phyloP scores from a whole-genome alignment of 345 rosid species.

The Pugionium dolabratum region DNA sequence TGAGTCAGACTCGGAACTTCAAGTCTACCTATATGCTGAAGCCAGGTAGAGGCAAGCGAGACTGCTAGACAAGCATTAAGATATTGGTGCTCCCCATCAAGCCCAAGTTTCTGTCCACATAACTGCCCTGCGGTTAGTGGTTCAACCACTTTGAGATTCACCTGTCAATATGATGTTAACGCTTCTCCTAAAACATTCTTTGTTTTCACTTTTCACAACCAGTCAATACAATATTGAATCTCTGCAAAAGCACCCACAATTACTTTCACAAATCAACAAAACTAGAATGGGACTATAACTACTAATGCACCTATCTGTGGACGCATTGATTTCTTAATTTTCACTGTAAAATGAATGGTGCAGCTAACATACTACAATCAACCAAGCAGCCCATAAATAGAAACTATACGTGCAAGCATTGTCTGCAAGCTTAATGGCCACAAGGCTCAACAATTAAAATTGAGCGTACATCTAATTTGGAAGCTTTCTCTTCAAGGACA shows the following conservation, averaged over 20 bases:
- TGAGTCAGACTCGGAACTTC: conserved; percentile 48
- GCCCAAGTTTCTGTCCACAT: conserved; percentile 75
- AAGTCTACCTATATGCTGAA: conserved; percentile 72
- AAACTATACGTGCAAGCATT: not conserved
- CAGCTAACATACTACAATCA: conserved; percentile 6
- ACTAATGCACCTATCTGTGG: not conserved
- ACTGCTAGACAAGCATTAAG: conserved; percentile 89
- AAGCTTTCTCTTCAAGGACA: conserved; percentile 84
- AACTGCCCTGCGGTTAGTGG: conserved; percentile 65
- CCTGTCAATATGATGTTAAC: conserved; percentile 49
- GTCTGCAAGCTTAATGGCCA: not conserved
- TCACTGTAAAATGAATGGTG: not conserved
- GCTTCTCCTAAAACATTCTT: conserved; percentile 12
- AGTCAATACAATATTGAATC: conserved; percentile 14
- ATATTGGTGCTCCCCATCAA: conserved; percentile 94
- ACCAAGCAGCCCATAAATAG: conserved; percentile 14
- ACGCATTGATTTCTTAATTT: conserved; percentile 13
- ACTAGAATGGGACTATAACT: conserved; percentile 11
- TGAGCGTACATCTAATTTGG: conserved; percentile 59
- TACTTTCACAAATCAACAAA: conserved; percentile 10
- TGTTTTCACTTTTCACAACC: not conserved
- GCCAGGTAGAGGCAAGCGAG: conserved; percentile 76
- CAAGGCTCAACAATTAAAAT: conserved; percentile 32
- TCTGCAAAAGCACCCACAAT: not conserved
- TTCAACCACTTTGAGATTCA: conserved; percentile 61